These are phyloP conservation scores for Hyphodiscus hymeniophilus DNA, from an alignment of 495 filamentous ascomycete genomes.

Conservation along the genomic window DNA sequence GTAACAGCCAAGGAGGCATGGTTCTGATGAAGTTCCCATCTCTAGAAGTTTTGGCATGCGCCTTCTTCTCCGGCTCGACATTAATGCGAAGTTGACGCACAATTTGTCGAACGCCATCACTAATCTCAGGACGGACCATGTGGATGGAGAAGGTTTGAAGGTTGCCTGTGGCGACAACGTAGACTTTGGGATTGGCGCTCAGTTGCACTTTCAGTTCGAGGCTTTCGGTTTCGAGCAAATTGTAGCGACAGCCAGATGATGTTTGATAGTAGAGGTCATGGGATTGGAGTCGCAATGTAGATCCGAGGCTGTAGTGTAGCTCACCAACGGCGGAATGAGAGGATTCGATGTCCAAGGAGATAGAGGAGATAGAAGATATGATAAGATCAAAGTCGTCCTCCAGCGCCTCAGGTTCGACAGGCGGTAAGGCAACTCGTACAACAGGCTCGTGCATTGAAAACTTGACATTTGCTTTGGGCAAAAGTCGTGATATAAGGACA, in stretches of 20 bases:
- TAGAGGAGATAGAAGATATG: constrained; percentile 86
- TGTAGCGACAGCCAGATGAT: constrained; percentile 66
- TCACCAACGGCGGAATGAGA: constrained; percentile 84
- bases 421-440: constrained; percentile 75
- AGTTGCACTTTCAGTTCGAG: constrained; percentile 80
- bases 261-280: constrained; percentile 97
- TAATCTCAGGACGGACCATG: constrained; percentile 86
- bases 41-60: constrained; percentile 36
- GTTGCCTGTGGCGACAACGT: constrained; percentile 69
- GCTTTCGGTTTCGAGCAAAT: constrained; percentile 75
- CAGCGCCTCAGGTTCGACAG: constrained; percentile 51
- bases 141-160: constrained; percentile 82
- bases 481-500: constrained; percentile 75
- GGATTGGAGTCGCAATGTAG: constrained; percentile 72
- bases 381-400: constrained; percentile 83
- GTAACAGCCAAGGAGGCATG: constrained; percentile 74
- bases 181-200: constrained; percentile 77
- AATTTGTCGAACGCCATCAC: constrained; percentile 84
- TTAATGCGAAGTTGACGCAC: constrained; percentile 65
- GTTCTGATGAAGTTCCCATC: constrained; percentile 64
- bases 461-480: constrained; percentile 93
- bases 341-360: constrained; percentile 87
- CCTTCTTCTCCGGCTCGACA: constrained; percentile 53
- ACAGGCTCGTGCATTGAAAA: constrained; percentile 96
- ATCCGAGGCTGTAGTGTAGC: constrained; percentile 74